Evolutionary conservation across 129 eudicot genomes (phyloP).

Genomic region (Tanacetum coccineum): DNA sequence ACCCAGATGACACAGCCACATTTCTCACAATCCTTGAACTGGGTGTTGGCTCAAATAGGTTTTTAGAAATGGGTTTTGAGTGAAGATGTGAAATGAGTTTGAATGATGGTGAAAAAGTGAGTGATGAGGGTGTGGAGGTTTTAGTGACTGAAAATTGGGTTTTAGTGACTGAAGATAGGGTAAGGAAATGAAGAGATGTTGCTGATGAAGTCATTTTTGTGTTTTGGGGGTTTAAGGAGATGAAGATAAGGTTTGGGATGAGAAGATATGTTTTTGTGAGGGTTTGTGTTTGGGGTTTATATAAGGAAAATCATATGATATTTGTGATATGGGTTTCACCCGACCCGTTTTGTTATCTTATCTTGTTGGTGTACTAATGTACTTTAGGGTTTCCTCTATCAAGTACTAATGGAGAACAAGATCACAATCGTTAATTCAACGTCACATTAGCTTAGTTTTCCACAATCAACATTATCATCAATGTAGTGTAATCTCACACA

Average conservation of each 20-base stretch:
- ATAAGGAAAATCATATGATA: constrained; percentile 14
- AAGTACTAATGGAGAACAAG: too few relatives aligned
- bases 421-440: too few relatives aligned
- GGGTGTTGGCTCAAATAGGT: constrained; percentile 25
- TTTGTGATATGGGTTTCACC: constrained; percentile 15
- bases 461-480: too few relatives aligned
- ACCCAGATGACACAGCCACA: constrained; percentile 54
- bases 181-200: constrained; percentile 47
- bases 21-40: constrained; percentile 32
- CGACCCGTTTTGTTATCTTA: constrained; percentile 32
- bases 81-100: constrained; percentile 41
- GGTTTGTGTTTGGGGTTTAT: constrained; percentile 11
- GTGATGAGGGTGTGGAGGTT: constrained; percentile 33
- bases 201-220: constrained; percentile 43
- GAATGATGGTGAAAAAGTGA: constrained; percentile 36
- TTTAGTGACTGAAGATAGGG: constrained; percentile 43
- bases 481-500: too few relatives aligned
- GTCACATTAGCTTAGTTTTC: too few relatives aligned
- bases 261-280: constrained; percentile 36
- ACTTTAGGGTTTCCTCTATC: too few relatives aligned
- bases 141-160: constrained; percentile 38
- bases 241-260: not conserved
- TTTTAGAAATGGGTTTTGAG: constrained; percentile 12
- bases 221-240: constrained; percentile 19
- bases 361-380: constrained; percentile 13